Conservation (phyloP, 108 stramenopile species). For the Cyclotella distinguenda region DNA sequence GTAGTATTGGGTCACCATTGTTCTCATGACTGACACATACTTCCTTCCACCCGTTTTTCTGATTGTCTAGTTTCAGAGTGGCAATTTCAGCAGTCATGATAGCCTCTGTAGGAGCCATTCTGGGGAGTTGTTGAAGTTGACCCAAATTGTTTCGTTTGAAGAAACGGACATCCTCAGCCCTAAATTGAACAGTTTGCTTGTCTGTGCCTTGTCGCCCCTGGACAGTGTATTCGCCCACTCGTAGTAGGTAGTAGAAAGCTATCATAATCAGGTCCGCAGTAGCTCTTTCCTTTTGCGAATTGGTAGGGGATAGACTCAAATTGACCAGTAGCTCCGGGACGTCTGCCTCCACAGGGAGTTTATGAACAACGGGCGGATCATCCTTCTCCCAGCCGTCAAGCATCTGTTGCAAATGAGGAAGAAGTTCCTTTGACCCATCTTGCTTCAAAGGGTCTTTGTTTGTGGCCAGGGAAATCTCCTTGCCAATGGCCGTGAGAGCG, state of each 20-base stretch:
- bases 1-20: neutral
- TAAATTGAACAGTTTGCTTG: slow-evolving; percentile 1
- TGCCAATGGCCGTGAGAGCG: slow-evolving; percentile 9
- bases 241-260: slow-evolving; percentile 3
- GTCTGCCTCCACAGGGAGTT: slow-evolving; percentile 4
- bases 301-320: no score
- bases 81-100: neutral
- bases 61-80: slow-evolving; percentile 1
- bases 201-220: neutral
- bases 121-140: neutral
- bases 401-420: neutral
- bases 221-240: slow-evolving; percentile 2
- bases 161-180: neutral
- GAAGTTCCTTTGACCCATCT: neutral
- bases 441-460: neutral
- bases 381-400: neutral
- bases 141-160: no score
- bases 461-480: neutral
- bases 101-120: neutral
- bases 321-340: neutral
- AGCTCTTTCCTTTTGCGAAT: neutral
- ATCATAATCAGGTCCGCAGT: neutral
- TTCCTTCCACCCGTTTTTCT: slow-evolving; percentile 2
- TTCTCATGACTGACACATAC: neutral
- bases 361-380: neutral